Percentiles rank a stretch among this genome's conserved stretches.
phyloP scores from a whole-genome alignment of 2,329 filamentous ascomycete genomes.

The Rutstroemia sp. region DNA sequence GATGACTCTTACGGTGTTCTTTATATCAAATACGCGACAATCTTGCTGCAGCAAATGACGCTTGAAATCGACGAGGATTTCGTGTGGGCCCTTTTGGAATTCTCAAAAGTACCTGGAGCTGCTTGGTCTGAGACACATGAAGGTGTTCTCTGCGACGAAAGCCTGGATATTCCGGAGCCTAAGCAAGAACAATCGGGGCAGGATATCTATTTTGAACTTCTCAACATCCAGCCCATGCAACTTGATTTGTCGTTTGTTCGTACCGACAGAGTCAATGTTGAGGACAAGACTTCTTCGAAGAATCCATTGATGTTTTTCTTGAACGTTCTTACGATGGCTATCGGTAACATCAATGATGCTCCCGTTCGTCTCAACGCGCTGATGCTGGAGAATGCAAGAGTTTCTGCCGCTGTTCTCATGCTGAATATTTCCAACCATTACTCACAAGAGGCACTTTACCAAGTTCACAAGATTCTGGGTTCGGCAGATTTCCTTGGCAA shows the following conservation, averaged over 20 bases:
- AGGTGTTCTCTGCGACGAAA: conserved; percentile 81
- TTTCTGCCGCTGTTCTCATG: conserved; percentile 76
- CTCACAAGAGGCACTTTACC: conserved; percentile 89
- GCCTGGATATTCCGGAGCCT: conserved; percentile 86
- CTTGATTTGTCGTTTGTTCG: conserved; percentile 94
- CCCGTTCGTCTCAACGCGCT: conserved; percentile 89
- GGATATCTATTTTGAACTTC: conserved; percentile 95
- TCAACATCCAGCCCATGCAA: conserved; percentile 98
- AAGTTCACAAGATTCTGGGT: conserved; percentile 94
- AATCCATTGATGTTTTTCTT: conserved; percentile 99
- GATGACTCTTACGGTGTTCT: conserved; percentile 96
- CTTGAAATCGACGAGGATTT: conserved; percentile 97
- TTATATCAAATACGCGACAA: conserved; percentile 96
- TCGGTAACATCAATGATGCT: conserved; percentile 97
- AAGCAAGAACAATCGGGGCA: conserved; percentile 76
- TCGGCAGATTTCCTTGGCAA: conserved; percentile 98
- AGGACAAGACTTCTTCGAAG: conserved; percentile 82
- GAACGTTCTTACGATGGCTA: conserved; percentile 98
- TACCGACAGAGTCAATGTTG: conserved; percentile 91
- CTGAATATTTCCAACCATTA: conserved; percentile 91
- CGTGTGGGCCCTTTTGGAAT: conserved; percentile 91
- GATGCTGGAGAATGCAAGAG: conserved; percentile 88
- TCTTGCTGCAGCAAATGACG: conserved; percentile 95
- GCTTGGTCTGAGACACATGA: conserved; percentile 73
- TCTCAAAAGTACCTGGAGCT: conserved; percentile 84